Base-by-base conservation (phyloP, 2,329 filamentous ascomycete genomes). In the Boeremia exigua region DNA sequence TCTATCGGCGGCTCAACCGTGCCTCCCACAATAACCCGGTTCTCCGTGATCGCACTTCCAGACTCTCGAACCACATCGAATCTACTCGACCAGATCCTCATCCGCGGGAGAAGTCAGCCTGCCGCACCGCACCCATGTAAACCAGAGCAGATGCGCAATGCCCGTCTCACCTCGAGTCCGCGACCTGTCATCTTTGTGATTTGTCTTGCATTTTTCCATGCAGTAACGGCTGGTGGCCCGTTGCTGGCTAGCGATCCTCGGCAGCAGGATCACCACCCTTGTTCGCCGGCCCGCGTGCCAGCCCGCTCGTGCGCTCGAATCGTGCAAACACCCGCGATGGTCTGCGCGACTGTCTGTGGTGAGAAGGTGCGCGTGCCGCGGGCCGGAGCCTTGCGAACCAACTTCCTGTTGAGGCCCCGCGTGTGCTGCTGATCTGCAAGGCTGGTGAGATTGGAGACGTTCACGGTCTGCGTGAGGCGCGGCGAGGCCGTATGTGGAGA, bases 221-320 rank as follows among this genome's bases (percentile, higher is more conserved):
- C 53, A 56, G 4, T 10, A 14, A 51, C 53, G 62, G 60, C 56
- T 39, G 37, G 51, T 25, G 36, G 54, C 38, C 28, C 39, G 54
- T 63, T 52, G 59, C 58, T 51, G 58, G 56, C 56, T 58, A 51
- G 60, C 37, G 60, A 63, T 65, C 62, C 43, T 54, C 60, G 44
- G 38, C 14, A 29, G 12, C 33, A 57, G 56, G 60, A 61, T 56
- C 23, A 19, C 14, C 1, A 61, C 38, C 62, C 60, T 50, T 52
- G 60, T 40, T 25, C 15, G 15, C 52, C 58, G 60, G 60, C 44
- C 60, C 60, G 60, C 54, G 48, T 43, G 58, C 40, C 57, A 55
- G 55, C 47, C 40, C 47, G 47, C 47, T 42, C 25, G 33, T 32
- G 36, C 29, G 37, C 47, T 32, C 29, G 48, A 43, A 47, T 28